Evolutionary conservation across 2,329 filamentous ascomycete species (phyloP).

Genomic region (Alternaria viburni): DNA sequence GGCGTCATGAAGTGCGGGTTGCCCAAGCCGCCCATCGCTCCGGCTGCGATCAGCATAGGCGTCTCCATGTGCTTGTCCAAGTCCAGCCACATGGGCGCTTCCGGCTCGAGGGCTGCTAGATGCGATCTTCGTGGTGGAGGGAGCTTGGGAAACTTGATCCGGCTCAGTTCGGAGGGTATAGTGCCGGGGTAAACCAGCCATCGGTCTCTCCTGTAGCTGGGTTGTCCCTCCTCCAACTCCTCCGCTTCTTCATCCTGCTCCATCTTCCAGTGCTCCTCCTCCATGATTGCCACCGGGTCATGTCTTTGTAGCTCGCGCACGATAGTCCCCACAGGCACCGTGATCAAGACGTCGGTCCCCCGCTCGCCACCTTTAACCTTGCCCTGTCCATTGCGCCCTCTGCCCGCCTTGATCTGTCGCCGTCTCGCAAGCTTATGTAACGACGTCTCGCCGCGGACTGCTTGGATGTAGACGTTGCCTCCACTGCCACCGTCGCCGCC

Average conservation of each 20-base stretch:
- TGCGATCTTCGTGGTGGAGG: constrained; percentile 63
- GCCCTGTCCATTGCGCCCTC: constrained; percentile 80
- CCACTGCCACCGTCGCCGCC: constrained; percentile 93
- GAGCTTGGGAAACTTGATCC: constrained; percentile 63
- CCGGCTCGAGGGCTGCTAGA: constrained; percentile 71
- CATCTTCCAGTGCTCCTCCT: constrained; percentile 45
- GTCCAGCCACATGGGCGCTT: constrained; percentile 69
- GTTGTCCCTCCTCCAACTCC: constrained; percentile 38
- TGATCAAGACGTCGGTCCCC: constrained; percentile 85
- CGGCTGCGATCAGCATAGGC: constrained; percentile 84
- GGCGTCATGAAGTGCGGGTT: constrained; percentile 91
- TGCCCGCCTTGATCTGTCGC: constrained; percentile 74
- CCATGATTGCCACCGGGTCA: constrained; percentile 77
- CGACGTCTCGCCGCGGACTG: constrained; percentile 87
- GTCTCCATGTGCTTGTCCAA: constrained; percentile 74
- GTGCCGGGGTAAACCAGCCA: constrained; percentile 88
- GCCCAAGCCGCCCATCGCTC: constrained; percentile 86
- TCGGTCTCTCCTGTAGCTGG: constrained; percentile 66
- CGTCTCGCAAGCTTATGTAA: constrained; percentile 87
- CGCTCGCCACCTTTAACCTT: constrained; percentile 75
- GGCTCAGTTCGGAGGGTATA: constrained; percentile 71
- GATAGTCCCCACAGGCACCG: constrained; percentile 91
- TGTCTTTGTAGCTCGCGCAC: constrained; percentile 79
- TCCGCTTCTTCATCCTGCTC: constrained; percentile 30
- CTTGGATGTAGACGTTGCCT: constrained; percentile 93